Conservation (phyloP, 164 flowering plant genomes). For the Vitis labrusca region DNA sequence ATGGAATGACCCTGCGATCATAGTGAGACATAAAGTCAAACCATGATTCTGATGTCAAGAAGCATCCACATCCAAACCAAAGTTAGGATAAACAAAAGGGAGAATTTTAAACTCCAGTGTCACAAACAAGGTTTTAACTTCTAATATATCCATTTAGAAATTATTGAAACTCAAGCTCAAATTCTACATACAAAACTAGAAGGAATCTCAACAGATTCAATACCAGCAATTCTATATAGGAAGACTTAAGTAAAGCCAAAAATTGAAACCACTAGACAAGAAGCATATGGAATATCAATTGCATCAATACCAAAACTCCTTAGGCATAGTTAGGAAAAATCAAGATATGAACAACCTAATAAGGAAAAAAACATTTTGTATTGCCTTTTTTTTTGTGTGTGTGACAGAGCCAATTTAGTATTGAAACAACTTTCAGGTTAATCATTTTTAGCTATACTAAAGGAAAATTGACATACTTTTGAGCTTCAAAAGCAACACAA, state of each 20-base stretch:
- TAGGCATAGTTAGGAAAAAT: not conserved
- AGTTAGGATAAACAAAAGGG: not conserved
- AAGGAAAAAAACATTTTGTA: too few species aligned
- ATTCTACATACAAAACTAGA: not conserved
- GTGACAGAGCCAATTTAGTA: too few species aligned
- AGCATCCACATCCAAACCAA: conserved; percentile 10
- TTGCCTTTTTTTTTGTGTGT: too few species aligned
- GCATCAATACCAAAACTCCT: not conserved
- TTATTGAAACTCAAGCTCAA: not conserved
- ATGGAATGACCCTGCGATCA: conserved; percentile 40
- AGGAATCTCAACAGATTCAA: not conserved
- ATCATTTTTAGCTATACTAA: too few species aligned
- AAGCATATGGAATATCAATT: not conserved
- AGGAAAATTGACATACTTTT: too few species aligned
- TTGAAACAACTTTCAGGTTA: too few species aligned
- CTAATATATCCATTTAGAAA: not conserved
- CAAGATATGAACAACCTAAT: too few species aligned
- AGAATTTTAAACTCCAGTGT: too few species aligned
- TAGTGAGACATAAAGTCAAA: conserved; percentile 38
- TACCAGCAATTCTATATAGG: not conserved
- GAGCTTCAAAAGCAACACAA: too few species aligned
- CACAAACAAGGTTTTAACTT: not conserved
- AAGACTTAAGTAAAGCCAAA: too few species aligned
- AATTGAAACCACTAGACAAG: too few species aligned
- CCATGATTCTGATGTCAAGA: conserved; percentile 19